These are phyloP conservation scores for Mrakia gelida DNA, from an alignment of 768 basidiomycete genomes.

Conservation along the genomic window DNA sequence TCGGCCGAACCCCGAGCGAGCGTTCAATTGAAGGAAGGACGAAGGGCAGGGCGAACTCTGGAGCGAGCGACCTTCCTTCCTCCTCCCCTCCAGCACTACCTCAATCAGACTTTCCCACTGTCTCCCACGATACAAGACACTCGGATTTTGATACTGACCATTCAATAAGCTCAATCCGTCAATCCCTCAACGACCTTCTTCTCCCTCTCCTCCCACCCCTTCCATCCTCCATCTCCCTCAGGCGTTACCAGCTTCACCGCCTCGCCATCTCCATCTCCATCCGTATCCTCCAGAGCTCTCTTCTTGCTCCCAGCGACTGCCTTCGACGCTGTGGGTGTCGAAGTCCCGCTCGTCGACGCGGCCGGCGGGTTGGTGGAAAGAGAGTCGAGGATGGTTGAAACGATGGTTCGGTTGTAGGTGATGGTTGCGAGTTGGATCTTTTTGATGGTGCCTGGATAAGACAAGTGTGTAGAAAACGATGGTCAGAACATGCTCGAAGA, in stretches of 20 bases:
- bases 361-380: neutral
- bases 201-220: constrained; percentile 26
- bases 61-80: too few relatives aligned
- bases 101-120: neutral
- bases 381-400: constrained; percentile 41
- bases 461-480: neutral
- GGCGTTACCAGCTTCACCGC: neutral
- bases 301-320: neutral
- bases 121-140: neutral
- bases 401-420: constrained; percentile 63
- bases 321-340: neutral
- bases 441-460: constrained; percentile 70
- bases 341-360: neutral
- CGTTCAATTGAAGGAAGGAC: too few relatives aligned
- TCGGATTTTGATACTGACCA: neutral
- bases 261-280: neutral
- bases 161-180: constrained; percentile 18
- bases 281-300: neutral
- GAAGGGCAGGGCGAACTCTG: too few relatives aligned
- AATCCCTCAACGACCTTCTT: constrained; percentile 6
- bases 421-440: constrained; percentile 76
- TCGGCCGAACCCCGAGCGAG: too few relatives aligned
- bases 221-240: constrained; percentile 24
- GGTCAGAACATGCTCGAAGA: neutral
- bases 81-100: neutral